Conservation (phyloP, 106 monocot species). For the Platanthera guangdongensis region DNA sequence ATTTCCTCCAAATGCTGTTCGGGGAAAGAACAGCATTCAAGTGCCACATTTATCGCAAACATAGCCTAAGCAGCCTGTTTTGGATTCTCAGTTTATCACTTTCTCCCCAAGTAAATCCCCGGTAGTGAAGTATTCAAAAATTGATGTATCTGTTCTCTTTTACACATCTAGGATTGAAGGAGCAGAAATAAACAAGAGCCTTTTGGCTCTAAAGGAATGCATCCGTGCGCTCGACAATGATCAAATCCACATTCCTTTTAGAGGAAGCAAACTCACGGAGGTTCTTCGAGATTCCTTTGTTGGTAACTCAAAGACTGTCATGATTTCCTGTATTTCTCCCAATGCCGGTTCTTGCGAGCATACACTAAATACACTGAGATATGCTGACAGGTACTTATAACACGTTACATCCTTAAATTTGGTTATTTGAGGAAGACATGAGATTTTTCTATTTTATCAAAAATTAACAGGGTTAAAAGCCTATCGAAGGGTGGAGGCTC, state of each 20-base stretch:
- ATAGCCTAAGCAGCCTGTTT: no score
- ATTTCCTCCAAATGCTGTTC: no score
- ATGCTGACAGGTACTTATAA: conserved; percentile 71
- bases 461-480: conserved; percentile 43
- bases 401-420: background rate
- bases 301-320: conserved; percentile 85
- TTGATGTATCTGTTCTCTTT: background rate
- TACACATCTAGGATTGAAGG: conserved; percentile 61
- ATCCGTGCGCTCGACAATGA: conserved; percentile 90
- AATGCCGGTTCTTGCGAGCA: conserved; percentile 82
- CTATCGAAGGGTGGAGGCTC: conserved; percentile 60
- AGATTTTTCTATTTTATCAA: background rate
- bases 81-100: no score
- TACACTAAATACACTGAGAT: conserved; percentile 94
- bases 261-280: conserved; percentile 91
- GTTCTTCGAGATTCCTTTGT: conserved; percentile 91
- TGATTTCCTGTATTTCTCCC: conserved; percentile 93
- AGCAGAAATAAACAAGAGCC: conserved; percentile 92
- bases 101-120: no score
- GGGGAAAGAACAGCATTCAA: no score
- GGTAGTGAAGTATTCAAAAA: background rate
- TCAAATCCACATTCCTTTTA: conserved; percentile 85
- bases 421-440: background rate
- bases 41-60: no score
- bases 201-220: conserved; percentile 80